phyloP scores from a whole-genome alignment of 2,329 filamentous ascomycete species.

The Ramichloridium luteum region DNA sequence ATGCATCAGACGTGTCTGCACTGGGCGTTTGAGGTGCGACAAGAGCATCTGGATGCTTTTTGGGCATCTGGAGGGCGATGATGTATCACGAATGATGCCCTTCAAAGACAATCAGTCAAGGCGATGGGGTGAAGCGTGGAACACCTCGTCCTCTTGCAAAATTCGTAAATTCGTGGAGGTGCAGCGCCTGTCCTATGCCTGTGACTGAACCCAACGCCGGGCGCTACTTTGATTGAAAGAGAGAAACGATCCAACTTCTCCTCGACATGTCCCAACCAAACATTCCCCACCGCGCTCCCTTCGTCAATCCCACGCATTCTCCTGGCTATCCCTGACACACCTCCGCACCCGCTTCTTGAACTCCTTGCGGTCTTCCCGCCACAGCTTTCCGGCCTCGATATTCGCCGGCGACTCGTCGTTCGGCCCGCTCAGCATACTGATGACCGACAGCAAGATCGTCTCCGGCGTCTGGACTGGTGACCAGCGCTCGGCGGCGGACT shows the following conservation, averaged over 20 bases:
- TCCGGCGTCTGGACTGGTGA: conserved; percentile 88
- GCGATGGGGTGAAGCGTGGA: too few relatives aligned
- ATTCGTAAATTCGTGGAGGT: too few relatives aligned
- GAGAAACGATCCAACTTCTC: too few relatives aligned
- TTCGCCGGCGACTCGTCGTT: conserved; percentile 96
- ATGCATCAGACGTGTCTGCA: conserved; percentile 47
- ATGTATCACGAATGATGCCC: too few relatives aligned
- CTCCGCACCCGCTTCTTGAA: conserved; percentile 68
- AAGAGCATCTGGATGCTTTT: conserved; percentile 38
- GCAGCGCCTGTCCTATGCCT: too few relatives aligned
- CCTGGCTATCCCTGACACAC: conserved; percentile 70
- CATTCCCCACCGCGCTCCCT: not conserved
- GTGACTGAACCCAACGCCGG: too few relatives aligned
- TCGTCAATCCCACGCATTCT: conserved; percentile 30
- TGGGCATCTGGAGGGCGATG: conserved; percentile 25
- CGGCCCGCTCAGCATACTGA: conserved; percentile 81
- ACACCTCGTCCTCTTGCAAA: too few relatives aligned
- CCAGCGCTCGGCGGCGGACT: conserved; percentile 82
- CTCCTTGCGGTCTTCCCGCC: conserved; percentile 66
- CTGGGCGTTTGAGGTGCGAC: conserved; percentile 42
- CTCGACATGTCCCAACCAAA: too few relatives aligned
- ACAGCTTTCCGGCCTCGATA: conserved; percentile 78
- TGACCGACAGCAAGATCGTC: conserved; percentile 83
- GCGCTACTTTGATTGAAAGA: too few relatives aligned
- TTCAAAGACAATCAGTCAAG: too few relatives aligned